Conservation (phyloP, 2,329 filamentous ascomycete genomes). For the Pleurostoma richardsiae region DNA sequence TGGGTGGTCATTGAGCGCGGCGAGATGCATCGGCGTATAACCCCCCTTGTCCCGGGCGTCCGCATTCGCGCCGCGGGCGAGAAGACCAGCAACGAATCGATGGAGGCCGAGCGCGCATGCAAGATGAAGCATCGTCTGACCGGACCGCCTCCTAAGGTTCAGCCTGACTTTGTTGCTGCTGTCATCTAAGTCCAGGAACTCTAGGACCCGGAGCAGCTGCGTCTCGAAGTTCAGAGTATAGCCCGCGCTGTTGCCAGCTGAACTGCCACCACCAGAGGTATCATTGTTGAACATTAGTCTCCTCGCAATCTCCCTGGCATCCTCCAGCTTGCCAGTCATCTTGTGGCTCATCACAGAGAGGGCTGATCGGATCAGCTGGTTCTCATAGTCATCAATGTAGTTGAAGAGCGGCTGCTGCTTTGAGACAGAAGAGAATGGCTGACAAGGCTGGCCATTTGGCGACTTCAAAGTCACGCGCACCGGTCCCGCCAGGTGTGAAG, state of each 20-base stretch:
- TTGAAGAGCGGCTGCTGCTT: constrained; percentile 55
- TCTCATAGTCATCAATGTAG: constrained; percentile 68
- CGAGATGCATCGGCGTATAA: constrained; percentile 78
- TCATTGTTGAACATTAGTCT: constrained; percentile 47
- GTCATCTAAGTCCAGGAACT: constrained; percentile 74
- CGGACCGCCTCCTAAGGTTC: constrained; percentile 56
- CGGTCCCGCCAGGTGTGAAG: constrained; percentile 59
- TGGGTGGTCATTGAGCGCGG: constrained; percentile 68
- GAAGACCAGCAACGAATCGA: constrained; percentile 69
- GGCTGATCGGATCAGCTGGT: constrained; percentile 63
- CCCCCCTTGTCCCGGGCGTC: constrained; percentile 72
- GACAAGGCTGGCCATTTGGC: constrained; percentile 28
- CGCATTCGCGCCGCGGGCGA: constrained; percentile 73
- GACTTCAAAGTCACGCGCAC: constrained; percentile 67
- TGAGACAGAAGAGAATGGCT: constrained; percentile 20
- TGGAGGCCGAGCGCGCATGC: constrained; percentile 71
- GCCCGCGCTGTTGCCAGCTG: constrained; percentile 20
- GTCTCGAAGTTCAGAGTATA: constrained; percentile 49
- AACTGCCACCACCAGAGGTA: constrained; percentile 39
- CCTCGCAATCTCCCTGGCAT: constrained; percentile 57
- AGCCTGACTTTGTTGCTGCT: constrained; percentile 62
- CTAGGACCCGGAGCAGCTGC: constrained; percentile 67
- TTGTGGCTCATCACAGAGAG: constrained; percentile 60
- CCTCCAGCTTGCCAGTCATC: constrained; percentile 57
- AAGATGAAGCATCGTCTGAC: constrained; percentile 77